Evolutionary conservation across 257 asterid species (phyloP), one percentile per base, ranked within the genome.

Genomic region (Hygrophila difformis): DNA sequence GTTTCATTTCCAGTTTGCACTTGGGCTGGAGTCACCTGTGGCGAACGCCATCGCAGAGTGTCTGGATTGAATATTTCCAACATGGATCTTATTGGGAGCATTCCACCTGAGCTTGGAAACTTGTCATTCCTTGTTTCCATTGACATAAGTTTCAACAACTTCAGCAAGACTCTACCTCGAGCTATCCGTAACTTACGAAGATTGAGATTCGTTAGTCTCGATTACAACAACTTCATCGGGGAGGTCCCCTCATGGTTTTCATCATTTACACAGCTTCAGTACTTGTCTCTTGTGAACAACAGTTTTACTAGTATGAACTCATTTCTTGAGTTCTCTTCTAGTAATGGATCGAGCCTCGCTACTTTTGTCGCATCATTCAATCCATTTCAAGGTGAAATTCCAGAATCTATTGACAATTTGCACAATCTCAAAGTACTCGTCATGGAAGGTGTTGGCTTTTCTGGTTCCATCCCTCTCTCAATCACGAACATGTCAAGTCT

Each of bases 11-110:
- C 57, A 6, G 39, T 63, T 18, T 66, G 77, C 28, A 50, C 23
- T 8, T 70, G 73, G 73, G 39, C 45, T 8, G 76, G 71, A 16
- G 55, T 68, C 14, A 49, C 47, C 7, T 68, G 62, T 6, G 41
- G 52, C 11, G 16, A 24, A n/a, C 59, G 35, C 11, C 65, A 56
- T 18, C 37, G 0, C 8, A 19, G 69, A n/a, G 74, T 67, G 4
- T 24, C 26, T 8, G 47, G 17, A 1, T 15, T 67, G 33, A 18
- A 46, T 11, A 12, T 67, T 39, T 14, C 65, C 2, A 15, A 35
- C 1, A 34, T 50, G 56, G 56, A 41, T 1, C 34, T 67, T 4
- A 13, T 17, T 0, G 73, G 69, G 18, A 57, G 37, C 7, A 19
- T 67, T 11, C 61, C 69, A 6, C 55, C 65, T 0, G 36, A 61